Conservation (phyloP, 2,329 filamentous ascomycete species). For the Colletotrichum orchidophilum region DNA sequence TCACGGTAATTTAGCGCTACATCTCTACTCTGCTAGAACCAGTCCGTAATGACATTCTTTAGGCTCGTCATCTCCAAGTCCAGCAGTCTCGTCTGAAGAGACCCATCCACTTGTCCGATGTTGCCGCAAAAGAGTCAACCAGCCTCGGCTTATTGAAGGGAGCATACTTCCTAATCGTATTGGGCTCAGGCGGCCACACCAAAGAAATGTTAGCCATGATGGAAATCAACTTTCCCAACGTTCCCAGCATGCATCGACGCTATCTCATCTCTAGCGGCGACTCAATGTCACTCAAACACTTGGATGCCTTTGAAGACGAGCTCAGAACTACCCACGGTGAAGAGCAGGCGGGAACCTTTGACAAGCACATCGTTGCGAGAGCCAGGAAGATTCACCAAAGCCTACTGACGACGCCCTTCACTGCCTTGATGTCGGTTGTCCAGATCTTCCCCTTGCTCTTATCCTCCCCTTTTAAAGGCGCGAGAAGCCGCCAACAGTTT, state of each 20-base stretch:
- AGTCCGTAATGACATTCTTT: not conserved
- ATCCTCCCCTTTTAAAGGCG: constrained; percentile 40
- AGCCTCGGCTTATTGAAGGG: constrained; percentile 37
- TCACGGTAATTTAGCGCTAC: constrained; percentile 39
- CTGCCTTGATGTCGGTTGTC: constrained; percentile 71
- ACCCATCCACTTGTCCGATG: constrained; percentile 21
- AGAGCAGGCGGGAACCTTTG: constrained; percentile 60
- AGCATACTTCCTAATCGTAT: constrained; percentile 77
- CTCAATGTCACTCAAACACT: constrained; percentile 72
- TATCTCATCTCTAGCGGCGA: constrained; percentile 87
- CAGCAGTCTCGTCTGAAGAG: constrained; percentile 10
- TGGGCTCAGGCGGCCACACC: constrained; percentile 94
- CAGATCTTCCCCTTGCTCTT: constrained; percentile 68
- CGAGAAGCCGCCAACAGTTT: constrained; percentile 47
- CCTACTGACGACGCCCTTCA: constrained; percentile 76
- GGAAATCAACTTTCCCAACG: constrained; percentile 62
- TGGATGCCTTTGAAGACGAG: constrained; percentile 63
- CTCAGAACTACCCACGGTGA: constrained; percentile 39
- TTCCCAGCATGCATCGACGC: constrained; percentile 71
- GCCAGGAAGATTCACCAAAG: constrained; percentile 86
- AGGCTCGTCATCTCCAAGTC: constrained; percentile 26
- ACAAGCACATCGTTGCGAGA: constrained; percentile 75
- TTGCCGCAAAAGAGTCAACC: constrained; percentile 7
- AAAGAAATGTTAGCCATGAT: constrained; percentile 94
- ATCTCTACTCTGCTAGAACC: too few relatives aligned